These are phyloP conservation scores for Ceratocystiopsis minuta DNA, from an alignment of 2,329 filamentous ascomycete genomes.

Conservation along the genomic window DNA sequence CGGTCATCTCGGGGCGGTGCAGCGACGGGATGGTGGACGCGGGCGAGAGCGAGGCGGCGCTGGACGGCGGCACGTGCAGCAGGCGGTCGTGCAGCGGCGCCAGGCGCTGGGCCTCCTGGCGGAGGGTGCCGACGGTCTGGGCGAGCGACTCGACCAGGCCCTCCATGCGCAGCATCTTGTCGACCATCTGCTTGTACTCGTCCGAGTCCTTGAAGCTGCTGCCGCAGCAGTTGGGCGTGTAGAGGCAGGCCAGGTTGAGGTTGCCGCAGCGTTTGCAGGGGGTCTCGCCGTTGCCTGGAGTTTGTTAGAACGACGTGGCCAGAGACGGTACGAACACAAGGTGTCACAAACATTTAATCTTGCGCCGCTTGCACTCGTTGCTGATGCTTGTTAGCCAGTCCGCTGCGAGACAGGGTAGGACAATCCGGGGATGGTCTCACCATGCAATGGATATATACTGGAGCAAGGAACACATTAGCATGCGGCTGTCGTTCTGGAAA, in stretches of 20 bases:
- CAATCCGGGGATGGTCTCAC: slow-evolving; percentile 16
- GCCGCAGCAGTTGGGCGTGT: slow-evolving; percentile 14
- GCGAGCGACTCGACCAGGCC: slow-evolving; percentile 69
- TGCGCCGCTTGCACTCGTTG: slow-evolving; percentile 27
- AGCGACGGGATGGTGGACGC: slow-evolving; percentile 24
- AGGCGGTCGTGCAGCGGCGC: slow-evolving; percentile 25
- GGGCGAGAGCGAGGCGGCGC: slow-evolving; percentile 22
- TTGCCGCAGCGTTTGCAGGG: slow-evolving; percentile 52
- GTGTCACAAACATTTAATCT: slow-evolving; percentile 18
- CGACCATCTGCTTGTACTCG: slow-evolving; percentile 68
- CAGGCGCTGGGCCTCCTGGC: slow-evolving; percentile 31
- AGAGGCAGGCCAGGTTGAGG: slow-evolving; percentile 31
- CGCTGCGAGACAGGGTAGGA: too few species aligned
- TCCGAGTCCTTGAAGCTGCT: slow-evolving; percentile 32
- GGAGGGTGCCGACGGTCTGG: slow-evolving; percentile 50
- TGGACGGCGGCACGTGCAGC: slow-evolving; percentile 17
- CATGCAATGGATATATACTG: slow-evolving; percentile 45
- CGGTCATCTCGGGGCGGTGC: slow-evolving; percentile 26
- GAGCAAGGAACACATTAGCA: too few species aligned
- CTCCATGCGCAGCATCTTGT: slow-evolving; percentile 57
- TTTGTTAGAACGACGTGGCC: slow-evolving; percentile 2
- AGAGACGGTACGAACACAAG: background rate
- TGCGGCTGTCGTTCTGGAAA: too few species aligned
- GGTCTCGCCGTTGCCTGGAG: slow-evolving; percentile 38
- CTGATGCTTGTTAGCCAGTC: slow-evolving; percentile 21